These are phyloP conservation scores for Galium porrigens DNA, from an alignment of 305 asterid genomes.

Conservation along the genomic window DNA sequence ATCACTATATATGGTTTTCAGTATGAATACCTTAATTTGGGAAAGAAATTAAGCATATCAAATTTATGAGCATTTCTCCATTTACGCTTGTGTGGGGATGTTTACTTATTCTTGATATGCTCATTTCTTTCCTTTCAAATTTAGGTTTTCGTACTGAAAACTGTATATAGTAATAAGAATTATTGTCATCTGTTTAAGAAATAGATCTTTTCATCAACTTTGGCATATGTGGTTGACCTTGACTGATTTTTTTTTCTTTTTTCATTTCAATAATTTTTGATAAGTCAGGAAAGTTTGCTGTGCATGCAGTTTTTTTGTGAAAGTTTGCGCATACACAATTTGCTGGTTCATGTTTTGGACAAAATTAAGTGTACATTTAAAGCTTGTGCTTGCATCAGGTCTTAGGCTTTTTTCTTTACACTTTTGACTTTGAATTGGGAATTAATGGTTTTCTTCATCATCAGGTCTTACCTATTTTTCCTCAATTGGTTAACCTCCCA, in stretches of 20 bases:
- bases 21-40: background rate
- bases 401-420: background rate
- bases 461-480: conserved; percentile 86
- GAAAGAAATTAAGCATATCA: background rate
- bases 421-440: background rate
- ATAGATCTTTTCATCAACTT: background rate
- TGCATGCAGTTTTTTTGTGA: background rate
- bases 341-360: background rate
- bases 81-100: background rate
- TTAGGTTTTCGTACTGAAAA: background rate
- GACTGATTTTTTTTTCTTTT: background rate
- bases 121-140: background rate
- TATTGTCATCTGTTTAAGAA: background rate
- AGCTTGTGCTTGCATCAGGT: background rate
- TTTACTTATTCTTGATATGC: background rate
- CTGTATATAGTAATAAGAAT: background rate
- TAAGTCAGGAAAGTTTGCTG: background rate
- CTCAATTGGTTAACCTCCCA: conserved; percentile 82
- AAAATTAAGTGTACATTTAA: background rate
- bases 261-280: background rate
- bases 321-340: background rate
- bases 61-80: background rate
- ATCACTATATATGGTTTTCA: too few relatives aligned
- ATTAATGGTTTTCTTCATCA: conserved; percentile 8
- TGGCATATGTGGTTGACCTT: background rate